Base-by-base conservation (phyloP, 805 yeast genomes). In the Starmerella gropengiesseri region DNA sequence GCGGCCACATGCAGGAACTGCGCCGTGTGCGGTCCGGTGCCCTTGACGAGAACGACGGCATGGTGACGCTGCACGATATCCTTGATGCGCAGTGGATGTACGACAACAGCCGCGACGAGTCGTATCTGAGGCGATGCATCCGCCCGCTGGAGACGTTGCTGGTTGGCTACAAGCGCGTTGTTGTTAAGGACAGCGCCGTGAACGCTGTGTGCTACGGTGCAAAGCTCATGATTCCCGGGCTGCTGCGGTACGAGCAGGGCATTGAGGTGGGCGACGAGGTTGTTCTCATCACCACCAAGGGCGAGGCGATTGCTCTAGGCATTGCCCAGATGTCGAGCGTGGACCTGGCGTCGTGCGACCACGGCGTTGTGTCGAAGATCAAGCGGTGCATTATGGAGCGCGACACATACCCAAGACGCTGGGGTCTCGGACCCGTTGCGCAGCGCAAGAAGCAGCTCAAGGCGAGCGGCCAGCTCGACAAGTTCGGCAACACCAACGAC, bases 341-440 rank as follows among this genome's bases (percentile, higher is more conserved):
- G 47, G 98, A 91, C 63, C 73, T 91, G 57, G 87, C 95, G 49
- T 69, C 91, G 25, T 89, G 97, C 68, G 98, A 91, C 66, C 98
- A 91, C 63, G 98, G 98, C 59, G 86, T 87, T 48, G 98, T 89
- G 59, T 95, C 98, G 54, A 86, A 84, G 72, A 94, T 91, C 60
- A 91, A 91, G 75, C 83, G 98, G 72, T 89, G 97, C 72, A 91
- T 91, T 58, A 91, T 91, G 98, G 98, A 91, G 71, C 81, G 98
- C 71, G 98, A 91, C 65, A 77, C 94, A 40, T 91, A 91, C 67
- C 98, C 98, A 68, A 82, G 98, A 75, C 81, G 96, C 75, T 91
- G 98, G 98, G 98, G 98, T 50, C 70, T 91, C 57, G 98, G 98
- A 57, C 98, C 98, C 57, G 84, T 87, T 62, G 97, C 98, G 48